Base-by-base conservation (phyloP, 2,329 filamentous ascomycete species). In the Knufia petricola region DNA sequence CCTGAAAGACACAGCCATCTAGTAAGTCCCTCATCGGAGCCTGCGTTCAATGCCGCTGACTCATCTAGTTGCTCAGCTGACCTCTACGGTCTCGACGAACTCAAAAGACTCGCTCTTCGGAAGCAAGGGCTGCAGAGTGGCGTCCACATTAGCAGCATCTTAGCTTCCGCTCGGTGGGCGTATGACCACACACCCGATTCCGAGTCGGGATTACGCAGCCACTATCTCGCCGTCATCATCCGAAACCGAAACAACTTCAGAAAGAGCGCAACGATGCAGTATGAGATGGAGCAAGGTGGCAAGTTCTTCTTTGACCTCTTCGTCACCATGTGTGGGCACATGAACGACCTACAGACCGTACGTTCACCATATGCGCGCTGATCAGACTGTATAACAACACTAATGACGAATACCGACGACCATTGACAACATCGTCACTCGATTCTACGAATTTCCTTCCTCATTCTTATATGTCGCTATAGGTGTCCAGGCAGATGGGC, bases 251-350 rank as follows among this genome's bases (percentile, higher is more conserved):
- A 79, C 62, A 94, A 87, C 1, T 95, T 95, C 69, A 95, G 94
- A 74, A 77, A 87, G 48, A 94, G 87, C 66, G 87, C 88, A 48
- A 95, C 88, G 2, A 94, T 95, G 88, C 89, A 95, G 69, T 79
- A 86, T 58, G 88, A 95, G 70, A 95, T 95, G 88, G 85, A 85
- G 65, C 79, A 80, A 53, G 89, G 89, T 23, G 87, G 87, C 47
- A 85, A 85, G 61, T 73, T 94, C 51, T 95, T 94, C 71, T 95
- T 95, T 63, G 89, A 95, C 63, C 73, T 95, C 38, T 95, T 95
- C 64, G 89, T 95, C 44, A 87, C 89, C 15, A 79, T 95, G 68
- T 88, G 85, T 68, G 73, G 76, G 80, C 65, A 72, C 75, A 69
- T 61, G 60, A 59, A 62, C 49, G 60, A 62, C 37, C 57, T 62